Conservation (phyloP, 2,329 filamentous ascomycete genomes). For the Pseudogymnoascus sp. region DNA sequence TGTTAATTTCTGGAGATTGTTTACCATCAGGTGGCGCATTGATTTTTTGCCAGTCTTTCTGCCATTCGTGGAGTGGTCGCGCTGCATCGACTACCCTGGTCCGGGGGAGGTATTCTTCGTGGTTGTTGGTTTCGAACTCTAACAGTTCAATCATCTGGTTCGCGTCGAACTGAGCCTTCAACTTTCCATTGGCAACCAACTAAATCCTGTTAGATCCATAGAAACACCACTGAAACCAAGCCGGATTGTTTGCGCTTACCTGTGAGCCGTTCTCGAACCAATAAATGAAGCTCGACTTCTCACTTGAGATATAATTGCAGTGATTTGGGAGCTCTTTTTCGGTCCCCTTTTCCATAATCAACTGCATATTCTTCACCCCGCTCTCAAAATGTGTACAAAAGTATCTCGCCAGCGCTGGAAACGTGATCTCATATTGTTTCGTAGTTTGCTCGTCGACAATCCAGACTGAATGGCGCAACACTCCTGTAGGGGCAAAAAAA, state of each 20-base stretch:
- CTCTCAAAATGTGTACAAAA: conserved; percentile 86
- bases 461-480: conserved; percentile 67
- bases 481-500: conserved; percentile 73
- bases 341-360: conserved; percentile 65
- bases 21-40: conserved; percentile 49
- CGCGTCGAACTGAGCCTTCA: conserved; percentile 72
- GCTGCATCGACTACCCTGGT: conserved; percentile 55
- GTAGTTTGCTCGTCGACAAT: conserved; percentile 50
- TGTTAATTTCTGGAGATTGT: conserved; percentile 59
- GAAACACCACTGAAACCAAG: not conserved
- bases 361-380: conserved; percentile 76
- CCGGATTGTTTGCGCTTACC: conserved; percentile 43
- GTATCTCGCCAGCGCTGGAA: conserved; percentile 75
- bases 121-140: conserved; percentile 67
- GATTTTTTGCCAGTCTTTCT: conserved; percentile 56
- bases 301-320: conserved; percentile 67
- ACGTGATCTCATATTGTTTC: conserved; percentile 83
- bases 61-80: conserved; percentile 55
- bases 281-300: conserved; percentile 74
- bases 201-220: conserved; percentile 33
- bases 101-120: conserved; percentile 79
- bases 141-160: conserved; percentile 77
- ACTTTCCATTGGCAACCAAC: conserved; percentile 68
- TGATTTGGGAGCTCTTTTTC: conserved; percentile 54
- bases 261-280: conserved; percentile 81